A percentile compares a stretch with the other conserved stretches of the same genome.
These are phyloP conservation scores for Hygrophoropsis aurantiaca DNA, from an alignment of 768 basidiomycete genomes.

Conservation along the genomic window DNA sequence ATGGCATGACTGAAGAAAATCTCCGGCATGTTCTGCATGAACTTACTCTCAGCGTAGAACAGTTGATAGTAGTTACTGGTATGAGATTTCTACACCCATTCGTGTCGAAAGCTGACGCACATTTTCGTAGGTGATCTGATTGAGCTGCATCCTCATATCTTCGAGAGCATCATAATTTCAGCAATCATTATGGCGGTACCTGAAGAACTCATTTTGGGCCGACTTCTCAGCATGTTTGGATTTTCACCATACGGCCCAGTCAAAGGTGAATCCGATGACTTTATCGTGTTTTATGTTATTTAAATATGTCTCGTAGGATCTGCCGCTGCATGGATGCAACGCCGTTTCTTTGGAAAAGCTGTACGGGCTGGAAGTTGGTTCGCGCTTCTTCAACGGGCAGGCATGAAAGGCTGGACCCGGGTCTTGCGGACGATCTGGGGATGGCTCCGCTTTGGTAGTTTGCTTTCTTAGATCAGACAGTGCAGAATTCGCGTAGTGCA, in stretches of 20 bases:
- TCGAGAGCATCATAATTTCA: constrained; percentile 22
- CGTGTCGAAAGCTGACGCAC: neutral
- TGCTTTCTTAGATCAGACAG: too few species aligned
- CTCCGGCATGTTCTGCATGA: constrained; percentile 17
- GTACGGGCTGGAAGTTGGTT: constrained; percentile 36
- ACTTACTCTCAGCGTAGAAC: constrained; percentile 22
- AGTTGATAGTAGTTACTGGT: constrained; percentile 23
- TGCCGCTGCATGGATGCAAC: constrained; percentile 35
- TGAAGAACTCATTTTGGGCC: constrained; percentile 29
- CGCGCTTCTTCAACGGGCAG: constrained; percentile 25
- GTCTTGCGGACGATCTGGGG: too few species aligned
- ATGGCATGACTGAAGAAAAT: constrained; percentile 23
- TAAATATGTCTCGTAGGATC: constrained; percentile 24
- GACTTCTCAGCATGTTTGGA: constrained; percentile 33
- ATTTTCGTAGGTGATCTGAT: constrained; percentile 31
- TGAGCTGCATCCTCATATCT: constrained; percentile 35
- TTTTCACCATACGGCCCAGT: constrained; percentile 33
- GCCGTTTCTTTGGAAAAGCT: constrained; percentile 31
- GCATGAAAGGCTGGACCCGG: too few species aligned
- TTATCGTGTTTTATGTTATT: neutral
- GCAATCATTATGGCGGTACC: constrained; percentile 28
- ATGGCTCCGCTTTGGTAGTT: too few species aligned
- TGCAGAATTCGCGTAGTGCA: too few species aligned
- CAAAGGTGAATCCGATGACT: constrained; percentile 27
- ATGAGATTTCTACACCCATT: neutral